phyloP scores from a whole-genome alignment of 306 rosid genomes.

The Inga oerstediana region DNA sequence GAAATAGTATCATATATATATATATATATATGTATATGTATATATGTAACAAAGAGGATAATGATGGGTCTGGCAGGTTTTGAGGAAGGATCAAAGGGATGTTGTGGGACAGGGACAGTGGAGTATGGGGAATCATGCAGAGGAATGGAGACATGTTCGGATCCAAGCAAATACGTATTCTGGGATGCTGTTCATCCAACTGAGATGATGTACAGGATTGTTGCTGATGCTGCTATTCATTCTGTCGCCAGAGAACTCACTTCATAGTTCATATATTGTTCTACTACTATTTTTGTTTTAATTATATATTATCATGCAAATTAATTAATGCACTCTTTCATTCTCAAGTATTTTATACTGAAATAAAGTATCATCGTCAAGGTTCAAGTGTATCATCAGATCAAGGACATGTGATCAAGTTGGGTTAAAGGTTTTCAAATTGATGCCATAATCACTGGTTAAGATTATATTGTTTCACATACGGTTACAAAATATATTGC shows the following conservation, averaged over 20 bases:
- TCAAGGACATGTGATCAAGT: neutral
- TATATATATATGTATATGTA: too few species aligned
- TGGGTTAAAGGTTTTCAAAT: neutral
- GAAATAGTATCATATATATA: too few species aligned
- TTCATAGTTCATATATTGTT: neutral
- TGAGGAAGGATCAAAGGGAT: conserved; percentile 59
- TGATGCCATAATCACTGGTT: neutral
- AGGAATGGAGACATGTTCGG: conserved; percentile 52
- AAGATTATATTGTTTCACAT: neutral
- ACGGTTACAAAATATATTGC: neutral
- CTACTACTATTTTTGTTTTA: neutral
- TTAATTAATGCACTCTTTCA: neutral
- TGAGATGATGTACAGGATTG: conserved; percentile 59
- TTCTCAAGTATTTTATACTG: neutral
- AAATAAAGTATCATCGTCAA: neutral
- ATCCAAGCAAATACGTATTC: conserved; percentile 61
- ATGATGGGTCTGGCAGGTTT: conserved; percentile 43
- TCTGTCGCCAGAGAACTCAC: conserved; percentile 20
- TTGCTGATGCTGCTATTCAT: conserved; percentile 54
- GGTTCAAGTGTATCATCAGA: neutral
- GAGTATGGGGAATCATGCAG: conserved; percentile 72
- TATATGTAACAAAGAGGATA: neutral
- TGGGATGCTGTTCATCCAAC: conserved; percentile 95
- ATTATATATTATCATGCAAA: neutral
- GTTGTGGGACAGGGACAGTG: conserved; percentile 68